Base-by-base conservation (phyloP, 208 protist species). In the Crithidia thermophila region DNA sequence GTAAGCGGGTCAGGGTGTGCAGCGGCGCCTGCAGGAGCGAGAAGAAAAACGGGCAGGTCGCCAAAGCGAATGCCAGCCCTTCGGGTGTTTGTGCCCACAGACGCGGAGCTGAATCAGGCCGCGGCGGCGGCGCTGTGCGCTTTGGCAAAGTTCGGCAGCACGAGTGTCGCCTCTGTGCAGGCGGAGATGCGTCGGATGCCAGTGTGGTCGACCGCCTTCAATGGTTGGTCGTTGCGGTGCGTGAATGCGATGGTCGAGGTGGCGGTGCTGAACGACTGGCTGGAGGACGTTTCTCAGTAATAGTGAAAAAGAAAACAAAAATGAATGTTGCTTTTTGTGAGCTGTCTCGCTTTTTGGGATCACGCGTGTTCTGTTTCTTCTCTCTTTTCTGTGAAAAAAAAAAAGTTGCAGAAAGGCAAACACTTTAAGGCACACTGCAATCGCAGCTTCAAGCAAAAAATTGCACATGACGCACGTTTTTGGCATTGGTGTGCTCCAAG, bases 181-280 rank as follows among this genome's bases (percentile, higher is more conserved):
- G 47, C 58, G 25, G 85, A 90, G 61, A 93, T 93, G 90, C 82
- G 82, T 14, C 70, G 72, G 14, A 69, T 81, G 58, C 86, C 85
- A 27, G 51, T 70, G 52, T 88, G 77, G 80, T 53, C 64, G 0
- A 49, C 25, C 4, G 67, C 50, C 51, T 85, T 94, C 61, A 77
- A 80, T 28, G 20, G 34, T 20, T 92, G 89, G 89, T 77, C 79
- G 14, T 58, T 77, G 6, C 53, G 56, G 20, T 90, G 87, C 68
- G 85, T 87, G 43, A 72, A 66, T 21, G 73, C 82, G 10, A 72
- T 95, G 56, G 81, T 91, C 14, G 74, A 91, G 63, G 63, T 93
- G 25, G 90, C 77, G 20, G 33, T 91, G 18, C 60, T 95, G 43
- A 95, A 95, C 63, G 72, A 68, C 42, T 95, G 90, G 90, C 50